Percentiles rank a stretch among this genome's conserved stretches.
These are phyloP conservation scores for Pseudogymnoascus sp. DNA, from an alignment of 2,329 filamentous ascomycete species.

Conservation along the genomic window DNA sequence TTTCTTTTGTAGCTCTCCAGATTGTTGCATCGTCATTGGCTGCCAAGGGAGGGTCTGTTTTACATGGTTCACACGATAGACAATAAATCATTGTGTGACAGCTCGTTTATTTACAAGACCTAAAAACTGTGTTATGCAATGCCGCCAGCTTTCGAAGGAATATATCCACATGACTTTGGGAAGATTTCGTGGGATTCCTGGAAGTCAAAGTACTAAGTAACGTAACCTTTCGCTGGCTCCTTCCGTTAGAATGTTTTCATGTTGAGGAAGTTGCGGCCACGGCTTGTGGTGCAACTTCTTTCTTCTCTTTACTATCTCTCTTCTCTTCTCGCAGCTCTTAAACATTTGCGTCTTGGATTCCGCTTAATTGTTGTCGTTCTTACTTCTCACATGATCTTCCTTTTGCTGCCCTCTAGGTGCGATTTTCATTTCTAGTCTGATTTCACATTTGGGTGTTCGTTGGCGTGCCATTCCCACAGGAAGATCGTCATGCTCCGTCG, in stretches of 20 bases:
- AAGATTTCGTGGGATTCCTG: not conserved
- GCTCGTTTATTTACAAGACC: not conserved
- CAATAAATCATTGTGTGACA: constrained; percentile 5
- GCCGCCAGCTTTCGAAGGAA: not conserved
- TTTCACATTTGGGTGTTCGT: not conserved
- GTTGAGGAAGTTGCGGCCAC: not conserved
- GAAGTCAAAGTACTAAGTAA: not conserved
- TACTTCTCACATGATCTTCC: not conserved
- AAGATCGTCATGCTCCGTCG: constrained; percentile 21
- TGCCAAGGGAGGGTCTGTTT: not conserved
- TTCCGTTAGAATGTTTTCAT: not conserved
- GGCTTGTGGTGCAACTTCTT: constrained; percentile 16
- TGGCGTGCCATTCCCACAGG: not conserved
- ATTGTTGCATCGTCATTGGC: not conserved
- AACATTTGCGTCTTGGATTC: constrained; percentile 18
- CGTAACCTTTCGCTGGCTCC: not conserved
- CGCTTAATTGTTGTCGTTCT: constrained; percentile 12
- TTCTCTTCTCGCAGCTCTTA: constrained; percentile 23
- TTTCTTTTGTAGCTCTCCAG: constrained; percentile 3
- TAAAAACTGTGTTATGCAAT: not conserved
- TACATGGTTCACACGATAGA: constrained; percentile 5
- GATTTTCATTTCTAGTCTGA: not conserved
- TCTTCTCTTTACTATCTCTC: constrained; percentile 22
- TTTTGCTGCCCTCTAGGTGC: not conserved
- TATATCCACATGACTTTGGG: not conserved